Evolutionary conservation across 768 basidiomycete genomes (phyloP).

Genomic region (Russula brevipes): DNA sequence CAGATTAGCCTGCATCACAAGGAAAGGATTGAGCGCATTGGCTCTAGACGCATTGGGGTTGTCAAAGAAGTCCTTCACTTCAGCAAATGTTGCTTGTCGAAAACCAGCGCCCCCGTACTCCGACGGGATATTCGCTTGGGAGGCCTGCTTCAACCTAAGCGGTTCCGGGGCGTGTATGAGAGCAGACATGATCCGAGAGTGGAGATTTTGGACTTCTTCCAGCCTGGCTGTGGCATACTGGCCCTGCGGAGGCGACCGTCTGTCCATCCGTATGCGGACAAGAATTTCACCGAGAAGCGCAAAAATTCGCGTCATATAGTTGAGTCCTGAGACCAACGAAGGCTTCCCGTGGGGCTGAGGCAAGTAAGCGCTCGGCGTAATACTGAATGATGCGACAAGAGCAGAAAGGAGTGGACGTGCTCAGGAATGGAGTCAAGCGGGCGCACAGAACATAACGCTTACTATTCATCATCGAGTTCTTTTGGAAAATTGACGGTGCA

Average conservation of each 20-base stretch:
- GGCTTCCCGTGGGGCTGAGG: constrained; percentile 86
- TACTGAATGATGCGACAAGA: constrained; percentile 39
- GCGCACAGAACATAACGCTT: constrained; percentile 35
- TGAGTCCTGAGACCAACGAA: constrained; percentile 79
- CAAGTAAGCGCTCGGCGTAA: constrained; percentile 78
- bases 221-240: constrained; percentile 80
- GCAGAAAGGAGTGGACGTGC: constrained; percentile 2
- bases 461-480: constrained; percentile 89
- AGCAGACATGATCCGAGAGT: constrained; percentile 67
- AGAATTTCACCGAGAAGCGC: constrained; percentile 81
- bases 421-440: constrained; percentile 21
- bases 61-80: constrained; percentile 88
- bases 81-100: constrained; percentile 77
- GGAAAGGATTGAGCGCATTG: constrained; percentile 82
- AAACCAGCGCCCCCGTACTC: constrained; percentile 70
- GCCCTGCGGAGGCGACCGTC: constrained; percentile 78
- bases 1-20: constrained; percentile 89
- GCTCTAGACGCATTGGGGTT: constrained; percentile 83
- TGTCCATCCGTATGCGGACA: constrained; percentile 81
- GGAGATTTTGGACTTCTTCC: constrained; percentile 79
- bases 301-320: constrained; percentile 82
- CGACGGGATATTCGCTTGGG: constrained; percentile 45
- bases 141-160: constrained; percentile 58
- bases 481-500: constrained; percentile 85
- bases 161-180: constrained; percentile 73